Percentiles rank a stretch among this genome's conserved stretches.
phyloP scores from a whole-genome alignment of 495 filamentous ascomycete genomes.

The Lophium mytilinum region DNA sequence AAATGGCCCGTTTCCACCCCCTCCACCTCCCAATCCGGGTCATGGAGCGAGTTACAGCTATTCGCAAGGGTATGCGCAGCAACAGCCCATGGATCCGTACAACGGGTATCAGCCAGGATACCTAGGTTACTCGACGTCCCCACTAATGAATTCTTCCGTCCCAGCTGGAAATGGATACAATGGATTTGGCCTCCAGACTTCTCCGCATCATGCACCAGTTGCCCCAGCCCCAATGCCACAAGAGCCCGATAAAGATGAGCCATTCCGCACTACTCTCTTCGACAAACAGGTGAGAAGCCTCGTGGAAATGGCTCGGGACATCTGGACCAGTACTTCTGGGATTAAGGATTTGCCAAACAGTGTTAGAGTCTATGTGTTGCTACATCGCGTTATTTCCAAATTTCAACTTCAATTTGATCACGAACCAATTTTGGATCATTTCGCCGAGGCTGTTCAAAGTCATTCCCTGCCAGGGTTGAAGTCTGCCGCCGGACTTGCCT shows the following conservation, averaged over 20 bases:
- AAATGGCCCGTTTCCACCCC: conserved; percentile 33
- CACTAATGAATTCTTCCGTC: conserved; percentile 5
- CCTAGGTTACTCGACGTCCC: conserved; percentile 15
- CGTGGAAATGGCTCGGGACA: conserved; percentile 48
- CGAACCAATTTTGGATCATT: conserved; percentile 49
- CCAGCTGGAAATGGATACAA: background rate
- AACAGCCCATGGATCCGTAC: conserved; percentile 12
- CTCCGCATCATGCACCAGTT: background rate
- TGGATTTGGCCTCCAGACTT: background rate
- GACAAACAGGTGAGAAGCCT: conserved; percentile 51
- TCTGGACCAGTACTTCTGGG: conserved; percentile 53
- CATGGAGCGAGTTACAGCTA: conserved; percentile 17
- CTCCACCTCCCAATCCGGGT: conserved; percentile 12
- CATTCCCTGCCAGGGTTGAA: conserved; percentile 59
- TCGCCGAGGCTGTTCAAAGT: conserved; percentile 58
- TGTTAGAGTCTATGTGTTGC: conserved; percentile 53
- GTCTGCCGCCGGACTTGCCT: conserved; percentile 55
- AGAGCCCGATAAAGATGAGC: background rate
- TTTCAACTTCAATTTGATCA: conserved; percentile 48
- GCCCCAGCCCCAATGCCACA: background rate
- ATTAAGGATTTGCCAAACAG: conserved; percentile 56
- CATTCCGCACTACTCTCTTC: conserved; percentile 14
- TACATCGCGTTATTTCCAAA: conserved; percentile 51
- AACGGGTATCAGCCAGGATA: conserved; percentile 5
- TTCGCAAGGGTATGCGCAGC: conserved; percentile 8